Percentiles rank a stretch among this genome's conserved stretches.
Conservation (phyloP, 805 yeast species). For the Myxozyma geophila region DNA sequence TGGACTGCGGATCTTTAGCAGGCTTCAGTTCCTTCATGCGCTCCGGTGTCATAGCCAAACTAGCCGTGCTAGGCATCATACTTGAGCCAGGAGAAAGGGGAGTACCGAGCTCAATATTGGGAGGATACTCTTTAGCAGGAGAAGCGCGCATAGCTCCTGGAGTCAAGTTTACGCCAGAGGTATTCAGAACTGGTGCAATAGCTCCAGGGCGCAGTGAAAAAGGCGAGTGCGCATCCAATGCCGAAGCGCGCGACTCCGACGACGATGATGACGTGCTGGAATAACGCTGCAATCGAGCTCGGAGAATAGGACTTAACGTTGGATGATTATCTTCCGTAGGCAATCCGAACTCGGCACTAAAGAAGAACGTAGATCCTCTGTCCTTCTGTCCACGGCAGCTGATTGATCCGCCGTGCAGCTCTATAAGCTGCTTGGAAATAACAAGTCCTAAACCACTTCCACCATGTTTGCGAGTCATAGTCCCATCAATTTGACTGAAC, state of each 20-base stretch:
- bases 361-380: conserved; percentile 43
- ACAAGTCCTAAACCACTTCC: conserved; percentile 47
- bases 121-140: conserved; percentile 18
- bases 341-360: conserved; percentile 41
- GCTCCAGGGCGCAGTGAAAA: conserved; percentile 23
- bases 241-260: background rate
- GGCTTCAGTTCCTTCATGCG: conserved; percentile 15
- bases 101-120: background rate
- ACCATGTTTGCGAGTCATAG: conserved; percentile 38
- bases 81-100: background rate
- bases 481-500: conserved; percentile 43
- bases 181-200: background rate
- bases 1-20: conserved; percentile 20
- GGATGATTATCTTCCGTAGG: conserved; percentile 40
- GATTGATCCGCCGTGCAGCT: conserved; percentile 44
- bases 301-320: conserved; percentile 17
- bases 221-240: conserved; percentile 19
- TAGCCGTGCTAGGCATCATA: background rate
- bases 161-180: conserved; percentile 4
- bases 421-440: conserved; percentile 45
- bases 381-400: conserved; percentile 42
- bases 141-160: conserved; percentile 13
- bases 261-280: conserved; percentile 17
- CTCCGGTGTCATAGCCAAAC: conserved; percentile 6
- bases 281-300: conserved; percentile 2